phyloP scores from a whole-genome alignment of 169 alveolate genomes.

The Plasmodium fragile region DNA sequence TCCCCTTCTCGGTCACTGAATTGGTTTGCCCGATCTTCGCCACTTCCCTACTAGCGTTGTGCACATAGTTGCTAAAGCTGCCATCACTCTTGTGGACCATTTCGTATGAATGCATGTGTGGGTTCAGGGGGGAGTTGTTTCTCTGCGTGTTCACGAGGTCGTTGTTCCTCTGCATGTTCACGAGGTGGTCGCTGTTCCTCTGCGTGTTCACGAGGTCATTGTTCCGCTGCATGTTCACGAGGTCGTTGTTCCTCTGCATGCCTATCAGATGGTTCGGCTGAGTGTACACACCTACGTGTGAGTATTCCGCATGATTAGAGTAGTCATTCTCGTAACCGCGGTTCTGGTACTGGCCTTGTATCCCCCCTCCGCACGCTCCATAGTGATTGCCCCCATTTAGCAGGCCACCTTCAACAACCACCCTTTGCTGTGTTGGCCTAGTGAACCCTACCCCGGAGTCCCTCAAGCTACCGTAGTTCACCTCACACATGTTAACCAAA shows the following conservation, averaged over 20 bases:
- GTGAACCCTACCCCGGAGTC: neutral
- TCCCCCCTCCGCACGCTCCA: neutral
- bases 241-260: neutral
- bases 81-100: constrained; percentile 24
- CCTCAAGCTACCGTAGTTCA: neutral
- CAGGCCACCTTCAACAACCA: neutral
- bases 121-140: neutral
- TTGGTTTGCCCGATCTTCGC: neutral
- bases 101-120: constrained; percentile 28
- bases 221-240: neutral
- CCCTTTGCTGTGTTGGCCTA: neutral
- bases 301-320: neutral
- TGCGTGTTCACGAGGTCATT: neutral
- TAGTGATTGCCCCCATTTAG: neutral
- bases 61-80: constrained; percentile 10
- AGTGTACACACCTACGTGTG: neutral
- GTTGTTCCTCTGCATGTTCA: neutral
- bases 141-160: neutral
- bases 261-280: neutral
- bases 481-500: neutral
- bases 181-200: too few species aligned
- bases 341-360: neutral
- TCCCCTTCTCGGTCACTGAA: neutral
- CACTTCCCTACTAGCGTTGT: neutral
- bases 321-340: neutral